phyloP scores from a whole-genome alignment of 805 yeast genomes.

The Cyberlindnera veronae region DNA sequence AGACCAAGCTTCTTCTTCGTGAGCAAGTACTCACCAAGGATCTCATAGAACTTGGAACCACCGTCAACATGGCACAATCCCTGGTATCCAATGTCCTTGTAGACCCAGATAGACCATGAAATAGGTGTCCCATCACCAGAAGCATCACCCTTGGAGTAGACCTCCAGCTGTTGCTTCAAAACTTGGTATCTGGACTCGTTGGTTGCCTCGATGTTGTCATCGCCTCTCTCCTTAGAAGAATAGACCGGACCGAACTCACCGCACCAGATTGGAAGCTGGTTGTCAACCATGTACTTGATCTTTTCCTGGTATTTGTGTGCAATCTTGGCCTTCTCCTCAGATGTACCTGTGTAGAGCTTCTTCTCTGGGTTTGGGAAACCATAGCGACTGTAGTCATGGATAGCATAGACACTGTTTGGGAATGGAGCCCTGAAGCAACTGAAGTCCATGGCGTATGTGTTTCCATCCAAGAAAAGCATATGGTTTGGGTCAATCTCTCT shows the following conservation, averaged over 20 bases:
- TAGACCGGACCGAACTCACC: conserved; percentile 54
- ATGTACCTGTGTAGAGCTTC: conserved; percentile 33
- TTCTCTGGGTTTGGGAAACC: conserved; percentile 42
- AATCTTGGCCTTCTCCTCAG: conserved; percentile 35
- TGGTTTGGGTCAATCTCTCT: conserved; percentile 46
- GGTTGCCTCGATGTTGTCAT: conserved; percentile 34
- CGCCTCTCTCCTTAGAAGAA: conserved; percentile 42
- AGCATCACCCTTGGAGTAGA: conserved; percentile 45
- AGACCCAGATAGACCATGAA: conserved; percentile 51
- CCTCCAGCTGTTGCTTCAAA: conserved; percentile 43
- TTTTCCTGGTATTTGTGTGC: conserved; percentile 40
- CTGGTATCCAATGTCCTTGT: conserved; percentile 52
- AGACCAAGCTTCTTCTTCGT: conserved; percentile 44
- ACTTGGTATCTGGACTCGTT: conserved; percentile 41
- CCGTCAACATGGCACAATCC: conserved; percentile 49
- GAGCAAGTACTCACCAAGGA: conserved; percentile 40
- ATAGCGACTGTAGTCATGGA: conserved; percentile 43
- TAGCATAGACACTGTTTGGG: conserved; percentile 47
- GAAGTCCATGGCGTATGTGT: conserved; percentile 50
- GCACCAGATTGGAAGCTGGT: conserved; percentile 49
- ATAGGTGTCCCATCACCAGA: conserved; percentile 46
- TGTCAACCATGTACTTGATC: conserved; percentile 38
- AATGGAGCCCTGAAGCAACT: conserved; percentile 40
- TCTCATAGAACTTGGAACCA: conserved; percentile 39
- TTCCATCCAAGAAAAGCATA: conserved; percentile 46